Percentiles rank a stretch among this genome's conserved stretches.
phyloP scores from a whole-genome alignment of 2,329 filamentous ascomycete genomes.

The Pseudogymnoascus sp. region DNA sequence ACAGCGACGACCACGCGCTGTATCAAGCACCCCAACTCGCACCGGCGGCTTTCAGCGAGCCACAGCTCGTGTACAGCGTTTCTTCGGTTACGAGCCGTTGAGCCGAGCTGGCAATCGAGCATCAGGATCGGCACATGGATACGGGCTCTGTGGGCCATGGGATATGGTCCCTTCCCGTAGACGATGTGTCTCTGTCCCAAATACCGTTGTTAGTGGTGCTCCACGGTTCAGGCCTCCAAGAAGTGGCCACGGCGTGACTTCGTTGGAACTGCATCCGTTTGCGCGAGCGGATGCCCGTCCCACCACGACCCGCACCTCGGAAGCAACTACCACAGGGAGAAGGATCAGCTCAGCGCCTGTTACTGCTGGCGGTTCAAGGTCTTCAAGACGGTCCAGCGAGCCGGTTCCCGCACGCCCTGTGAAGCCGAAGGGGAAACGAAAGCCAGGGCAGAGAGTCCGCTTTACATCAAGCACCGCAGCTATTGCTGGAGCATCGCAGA shows the following conservation, averaged over 20 bases:
- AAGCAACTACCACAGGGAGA: background rate
- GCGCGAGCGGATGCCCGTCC: background rate
- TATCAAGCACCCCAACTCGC: slow-evolving; percentile 13
- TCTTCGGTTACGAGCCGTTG: slow-evolving; percentile 8
- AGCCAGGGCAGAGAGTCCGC: slow-evolving; percentile 4
- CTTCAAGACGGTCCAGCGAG: background rate
- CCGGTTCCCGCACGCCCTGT: background rate
- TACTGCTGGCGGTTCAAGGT: background rate
- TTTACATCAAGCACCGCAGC: slow-evolving; percentile 8
- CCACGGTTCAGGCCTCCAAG: slow-evolving; percentile 28
- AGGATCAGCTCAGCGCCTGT: background rate
- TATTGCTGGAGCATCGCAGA: background rate
- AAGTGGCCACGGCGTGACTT: slow-evolving; percentile 24
- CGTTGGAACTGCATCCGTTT: slow-evolving; percentile 29
- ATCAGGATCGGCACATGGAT: background rate
- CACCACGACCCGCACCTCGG: background rate
- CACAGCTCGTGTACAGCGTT: slow-evolving; percentile 15
- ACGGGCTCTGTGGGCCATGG: background rate
- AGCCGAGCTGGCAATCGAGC: slow-evolving; percentile 16
- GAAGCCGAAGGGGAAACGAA: slow-evolving; percentile 1
- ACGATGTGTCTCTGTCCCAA: background rate
- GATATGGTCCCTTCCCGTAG: background rate
- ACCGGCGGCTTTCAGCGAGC: slow-evolving; percentile 9
- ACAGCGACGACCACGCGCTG: background rate
- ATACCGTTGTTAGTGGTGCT: slow-evolving; percentile 14